phyloP scores from a whole-genome alignment of 352 stramenopile genomes.

The Phytophthora agathidicida region DNA sequence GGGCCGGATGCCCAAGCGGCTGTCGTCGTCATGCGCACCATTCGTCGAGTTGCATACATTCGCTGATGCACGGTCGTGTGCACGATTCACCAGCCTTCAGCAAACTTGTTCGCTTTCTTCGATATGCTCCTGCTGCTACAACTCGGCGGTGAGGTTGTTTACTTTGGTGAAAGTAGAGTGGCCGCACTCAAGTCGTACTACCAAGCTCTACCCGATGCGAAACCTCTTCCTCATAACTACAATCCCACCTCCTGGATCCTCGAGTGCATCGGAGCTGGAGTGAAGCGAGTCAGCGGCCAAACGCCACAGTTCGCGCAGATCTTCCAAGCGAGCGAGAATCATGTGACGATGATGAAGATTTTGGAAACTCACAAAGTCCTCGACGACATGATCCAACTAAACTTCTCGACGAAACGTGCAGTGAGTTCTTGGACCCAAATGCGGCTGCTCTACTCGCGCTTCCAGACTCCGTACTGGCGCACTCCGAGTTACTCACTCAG shows the following conservation, averaged over 20 bases:
- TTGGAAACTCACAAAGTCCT: constrained; percentile 15
- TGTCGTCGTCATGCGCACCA: constrained; percentile 32
- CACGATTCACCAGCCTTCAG: constrained; percentile 37
- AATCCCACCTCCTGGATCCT: constrained; percentile 93
- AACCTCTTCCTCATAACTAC: constrained; percentile 60
- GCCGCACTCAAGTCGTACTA: constrained; percentile 38
- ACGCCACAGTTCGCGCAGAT: constrained; percentile 27
- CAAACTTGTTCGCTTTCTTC: constrained; percentile 83
- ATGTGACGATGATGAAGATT: constrained; percentile 25
- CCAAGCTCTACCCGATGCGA: constrained; percentile 28
- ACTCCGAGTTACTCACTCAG: constrained; percentile 83
- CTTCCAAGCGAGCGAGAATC: constrained; percentile 34
- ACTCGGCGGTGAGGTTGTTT: constrained; percentile 40
- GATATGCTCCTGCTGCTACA: constrained; percentile 78
- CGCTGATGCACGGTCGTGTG: constrained; percentile 32
- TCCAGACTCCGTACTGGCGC: constrained; percentile 79
- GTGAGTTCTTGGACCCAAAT: constrained; percentile 28
- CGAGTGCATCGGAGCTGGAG: constrained; percentile 60
- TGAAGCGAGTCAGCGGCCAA: constrained; percentile 58
- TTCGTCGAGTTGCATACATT: constrained; percentile 11
- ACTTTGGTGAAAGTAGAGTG: constrained; percentile 44
- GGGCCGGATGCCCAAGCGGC: constrained; percentile 83
- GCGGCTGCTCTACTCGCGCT: constrained; percentile 45
- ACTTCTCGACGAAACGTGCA: constrained; percentile 30
- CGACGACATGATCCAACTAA: constrained; percentile 6